Evolutionary conservation across 805 yeast species (phyloP), one percentile per base, ranked within the genome.

Genomic region (Crinitomyces ghanaensis): DNA sequence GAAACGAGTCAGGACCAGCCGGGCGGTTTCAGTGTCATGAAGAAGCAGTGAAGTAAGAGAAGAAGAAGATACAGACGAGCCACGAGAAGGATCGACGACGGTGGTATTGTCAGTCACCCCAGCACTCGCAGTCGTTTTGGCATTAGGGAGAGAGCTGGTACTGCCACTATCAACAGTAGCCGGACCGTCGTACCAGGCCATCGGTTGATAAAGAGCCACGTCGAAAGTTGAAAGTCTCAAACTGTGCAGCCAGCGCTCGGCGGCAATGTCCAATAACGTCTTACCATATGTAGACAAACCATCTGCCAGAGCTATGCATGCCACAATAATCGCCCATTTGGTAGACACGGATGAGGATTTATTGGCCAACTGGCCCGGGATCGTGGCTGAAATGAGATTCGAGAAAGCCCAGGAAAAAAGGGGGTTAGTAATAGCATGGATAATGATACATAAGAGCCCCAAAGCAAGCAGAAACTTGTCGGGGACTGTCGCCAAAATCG

Each of bases 21-120:
- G 65, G 38, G 82, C 56, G 46, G 84, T 94, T 45, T 95, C 72
- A 0, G 82, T 55, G 50, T 91, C 96, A 49, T 82, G 84, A 66
- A 86, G 60, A 2, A 88, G 43, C 12, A 86, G 60, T 0, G 93
- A 72, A 14, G 77, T 65, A 9, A 80, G 42, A 68, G 14, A n/a
- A 14, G 77, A 38, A 2, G 49, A 36, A 2, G 43, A 22, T 72
- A 14, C 2, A 38, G 19, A n/a, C n/a, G n/a, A n/a, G n/a, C n/a
- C n/a, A n/a, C n/a, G n/a, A n/a, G n/a, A n/a, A n/a, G n/a, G n/a
- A n/a, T n/a, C n/a, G n/a, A n/a, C n/a, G n/a, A n/a, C n/a, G n/a
- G n/a, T n/a, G n/a, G n/a, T n/a, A n/a, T n/a, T n/a, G n/a, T n/a
- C n/a, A n/a, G n/a, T n/a, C n/a, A n/a, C n/a, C n/a, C n/a, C n/a